A percentile compares a stretch with the other conserved stretches of the same genome.
phyloP scores from a whole-genome alignment of 2,329 filamentous ascomycete genomes.

The Dothistroma septosporum region DNA sequence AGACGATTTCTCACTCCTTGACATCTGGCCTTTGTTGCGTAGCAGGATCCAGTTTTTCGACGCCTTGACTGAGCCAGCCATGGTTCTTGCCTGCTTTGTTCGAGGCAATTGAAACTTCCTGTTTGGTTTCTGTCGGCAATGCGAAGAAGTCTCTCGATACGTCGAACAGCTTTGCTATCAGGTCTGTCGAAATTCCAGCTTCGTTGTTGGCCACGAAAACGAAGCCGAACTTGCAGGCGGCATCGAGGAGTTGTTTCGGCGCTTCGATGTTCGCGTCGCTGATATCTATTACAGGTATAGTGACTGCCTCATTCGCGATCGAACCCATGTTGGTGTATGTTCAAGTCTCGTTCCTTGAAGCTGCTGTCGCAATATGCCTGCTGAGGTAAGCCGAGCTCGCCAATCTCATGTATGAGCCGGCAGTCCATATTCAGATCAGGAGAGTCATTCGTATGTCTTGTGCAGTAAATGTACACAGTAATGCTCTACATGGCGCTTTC shows the following conservation, averaged over 20 bases:
- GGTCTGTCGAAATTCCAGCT: constrained; percentile 55
- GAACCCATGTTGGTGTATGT: constrained; percentile 8
- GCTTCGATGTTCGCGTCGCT: constrained; percentile 58
- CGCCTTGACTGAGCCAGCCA: constrained; percentile 85
- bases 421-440: not conserved
- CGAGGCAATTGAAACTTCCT: constrained; percentile 67
- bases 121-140: constrained; percentile 67
- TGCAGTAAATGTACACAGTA: constrained; percentile 17
- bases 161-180: constrained; percentile 68
- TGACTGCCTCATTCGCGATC: constrained; percentile 5
- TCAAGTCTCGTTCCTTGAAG: not conserved
- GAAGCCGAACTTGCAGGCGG: constrained; percentile 80
- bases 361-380: not conserved
- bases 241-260: constrained; percentile 66
- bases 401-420: not conserved
- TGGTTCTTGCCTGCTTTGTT: constrained; percentile 62
- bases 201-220: constrained; percentile 79
- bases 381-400: not conserved
- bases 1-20: constrained; percentile 59
- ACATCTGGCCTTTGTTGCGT: constrained; percentile 70
- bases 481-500: constrained; percentile 19
- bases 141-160: constrained; percentile 71
- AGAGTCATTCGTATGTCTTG: not conserved
- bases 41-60: constrained; percentile 80
- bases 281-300: constrained; percentile 80